Evolutionary conservation across 176 grass and related monocot species (phyloP), one percentile per base, ranked within the genome.

Genomic region (Paspalum vaginatum): DNA sequence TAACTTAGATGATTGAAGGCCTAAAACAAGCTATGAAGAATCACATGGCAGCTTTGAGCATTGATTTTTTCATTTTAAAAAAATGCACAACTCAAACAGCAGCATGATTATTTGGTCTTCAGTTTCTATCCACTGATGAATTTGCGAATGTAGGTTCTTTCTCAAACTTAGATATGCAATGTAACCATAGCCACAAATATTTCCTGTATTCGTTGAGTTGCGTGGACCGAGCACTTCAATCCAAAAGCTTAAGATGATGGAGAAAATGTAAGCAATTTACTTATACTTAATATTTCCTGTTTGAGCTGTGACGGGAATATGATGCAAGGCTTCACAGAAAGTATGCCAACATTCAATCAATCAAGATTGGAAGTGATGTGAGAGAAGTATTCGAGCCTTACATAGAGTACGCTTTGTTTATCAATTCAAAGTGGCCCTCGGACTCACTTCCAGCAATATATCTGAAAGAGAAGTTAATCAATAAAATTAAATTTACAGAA

Each of bases 321-420:
- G 13, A 16, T 53, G 38, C 62, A 13, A 1, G 68, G 26, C n/a
- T 66, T 9, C 21, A 26, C 40, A 25, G n/a, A 40, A 38, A 74
- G 17, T 27, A 64, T 13, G n/a, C 11, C 14, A 43, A 38, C 48
- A 62, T 42, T 48, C 58, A 21, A 67, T 20, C 15, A 71, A 58
- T 26, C 15, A 81, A 70, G 41, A 60, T 17, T 42, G 41, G 22
- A 73, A 89, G 32, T 55, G 74, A 55, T 61, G 43, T 68, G 20
- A 58, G 57, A 48, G n/a, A 44, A 43, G 79, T 76, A 48, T 20
- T 5, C 32, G 32, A 53, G 51, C 41, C 90, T 89, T 89, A 98
- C 95, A 95, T 98, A 69, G 95, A 94, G 81, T 95, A 94, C n/a
- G 95, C 90, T 77, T 89, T 93, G 72, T 95, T 98, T 79, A 93